Conservation (phyloP, 2,329 filamentous ascomycete species). For the Cytospora chrysosperma region DNA sequence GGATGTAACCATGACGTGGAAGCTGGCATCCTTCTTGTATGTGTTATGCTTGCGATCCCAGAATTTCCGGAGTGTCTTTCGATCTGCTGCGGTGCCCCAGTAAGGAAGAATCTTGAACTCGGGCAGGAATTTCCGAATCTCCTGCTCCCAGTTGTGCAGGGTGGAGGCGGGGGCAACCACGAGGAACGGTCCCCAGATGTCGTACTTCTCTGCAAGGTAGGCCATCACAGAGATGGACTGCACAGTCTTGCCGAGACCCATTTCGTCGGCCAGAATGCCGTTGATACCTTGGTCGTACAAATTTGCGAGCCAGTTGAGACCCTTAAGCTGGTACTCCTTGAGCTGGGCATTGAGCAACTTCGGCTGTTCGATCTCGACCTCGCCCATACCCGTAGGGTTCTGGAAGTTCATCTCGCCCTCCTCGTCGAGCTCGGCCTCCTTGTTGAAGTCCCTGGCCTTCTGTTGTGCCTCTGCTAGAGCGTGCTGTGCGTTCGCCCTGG, state of each 20-base stretch:
- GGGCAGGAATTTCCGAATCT: constrained; percentile 93
- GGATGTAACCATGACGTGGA: constrained; percentile 94
- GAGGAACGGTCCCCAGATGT: constrained; percentile 96
- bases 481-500: constrained; percentile 93
- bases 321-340: constrained; percentile 98
- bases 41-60: constrained; percentile 98
- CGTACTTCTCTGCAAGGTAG: constrained; percentile 93
- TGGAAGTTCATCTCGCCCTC: constrained; percentile 99
- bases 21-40: constrained; percentile 88
- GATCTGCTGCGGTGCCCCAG: constrained; percentile 92
- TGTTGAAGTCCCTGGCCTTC: constrained; percentile 91
- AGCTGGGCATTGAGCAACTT: constrained; percentile 90
- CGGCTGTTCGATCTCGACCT: constrained; percentile 91
- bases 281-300: constrained; percentile 99
- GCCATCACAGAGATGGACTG: constrained; percentile 99
- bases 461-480: constrained; percentile 93
- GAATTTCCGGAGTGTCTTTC: constrained; percentile 96
- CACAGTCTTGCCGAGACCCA: constrained; percentile 98
- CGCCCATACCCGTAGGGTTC: constrained; percentile 91
- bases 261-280: constrained; percentile 96
- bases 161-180: constrained; percentile 96
- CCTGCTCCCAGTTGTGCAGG: constrained; percentile 98
- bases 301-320: constrained; percentile 98
- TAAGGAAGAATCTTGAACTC: constrained; percentile 94
- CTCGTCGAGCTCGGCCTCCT: constrained; percentile 70